Conservation (phyloP, 306 rosid genomes). For the Prunus dulcis region DNA sequence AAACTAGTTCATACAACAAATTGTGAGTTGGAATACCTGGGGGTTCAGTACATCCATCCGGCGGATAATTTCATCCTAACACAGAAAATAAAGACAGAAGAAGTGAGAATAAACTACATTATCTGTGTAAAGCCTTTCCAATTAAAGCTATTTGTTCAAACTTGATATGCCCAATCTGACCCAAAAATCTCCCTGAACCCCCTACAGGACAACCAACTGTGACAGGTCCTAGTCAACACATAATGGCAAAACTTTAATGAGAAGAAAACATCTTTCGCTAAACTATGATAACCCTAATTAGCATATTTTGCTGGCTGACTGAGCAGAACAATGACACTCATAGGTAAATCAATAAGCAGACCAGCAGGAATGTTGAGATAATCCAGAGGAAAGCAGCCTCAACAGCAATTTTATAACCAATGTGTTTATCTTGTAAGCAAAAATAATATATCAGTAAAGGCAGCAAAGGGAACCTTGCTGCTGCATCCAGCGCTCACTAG, state of each 20-base stretch:
- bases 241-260: background rate
- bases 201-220: background rate
- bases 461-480: background rate
- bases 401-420: constrained; percentile 2
- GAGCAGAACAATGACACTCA: background rate
- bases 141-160: constrained; percentile 1
- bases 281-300: background rate
- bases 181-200: background rate
- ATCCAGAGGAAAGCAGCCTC: constrained; percentile 6
- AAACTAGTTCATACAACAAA: background rate
- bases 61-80: constrained; percentile 63
- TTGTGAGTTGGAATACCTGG: constrained; percentile 50
- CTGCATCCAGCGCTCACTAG: background rate
- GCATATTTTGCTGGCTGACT: background rate
- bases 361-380: background rate
- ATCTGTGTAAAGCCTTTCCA: background rate
- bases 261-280: background rate
- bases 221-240: background rate
- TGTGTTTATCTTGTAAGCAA: background rate
- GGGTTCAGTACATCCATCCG: constrained; percentile 86
- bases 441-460: background rate
- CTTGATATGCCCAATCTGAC: background rate
- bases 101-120: constrained; percentile 25
- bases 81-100: constrained; percentile 13
- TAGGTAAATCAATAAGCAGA: constrained; percentile 3